Evolutionary conservation across 2,329 filamentous ascomycete species (phyloP).

Genomic region (Phaeosphaeriaceae sp.): DNA sequence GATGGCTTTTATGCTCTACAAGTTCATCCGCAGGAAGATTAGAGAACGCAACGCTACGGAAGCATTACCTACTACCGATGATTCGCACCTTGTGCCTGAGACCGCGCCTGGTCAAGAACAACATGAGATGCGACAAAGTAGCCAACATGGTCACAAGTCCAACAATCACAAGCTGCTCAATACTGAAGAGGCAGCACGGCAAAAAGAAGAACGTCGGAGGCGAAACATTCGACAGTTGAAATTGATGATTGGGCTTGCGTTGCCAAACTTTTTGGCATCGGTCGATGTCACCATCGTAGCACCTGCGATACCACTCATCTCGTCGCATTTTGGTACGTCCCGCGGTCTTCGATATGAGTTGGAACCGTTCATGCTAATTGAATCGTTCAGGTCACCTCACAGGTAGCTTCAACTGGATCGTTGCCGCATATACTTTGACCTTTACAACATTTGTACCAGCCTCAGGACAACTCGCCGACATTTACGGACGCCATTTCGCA

Average conservation of each 20-base stretch:
- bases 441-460: slow-evolving; percentile 71
- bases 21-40: slow-evolving; percentile 31
- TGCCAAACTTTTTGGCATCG: slow-evolving; percentile 68
- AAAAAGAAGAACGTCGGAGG: slow-evolving; percentile 18
- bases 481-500: slow-evolving; percentile 68
- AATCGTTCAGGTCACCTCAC: slow-evolving; percentile 61
- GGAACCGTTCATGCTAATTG: slow-evolving; percentile 4
- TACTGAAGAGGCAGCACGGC: slow-evolving; percentile 16
- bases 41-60: slow-evolving; percentile 29
- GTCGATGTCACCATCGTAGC: slow-evolving; percentile 71
- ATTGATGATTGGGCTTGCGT: slow-evolving; percentile 64
- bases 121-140: neutral
- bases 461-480: slow-evolving; percentile 69
- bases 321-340: slow-evolving; percentile 66
- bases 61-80: slow-evolving; percentile 27
- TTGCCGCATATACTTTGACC: slow-evolving; percentile 72
- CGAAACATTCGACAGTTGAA: slow-evolving; percentile 62
- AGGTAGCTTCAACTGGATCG: slow-evolving; percentile 63
- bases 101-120: slow-evolving; percentile 4
- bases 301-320: slow-evolving; percentile 67
- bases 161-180: slow-evolving; percentile 1
- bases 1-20: slow-evolving; percentile 39
- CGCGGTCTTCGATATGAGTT: neutral
- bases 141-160: neutral
- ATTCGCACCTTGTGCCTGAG: slow-evolving; percentile 32